These are phyloP conservation scores for Plasmodium gaboni DNA, from an alignment of 169 alveolate genomes.

Conservation along the genomic window DNA sequence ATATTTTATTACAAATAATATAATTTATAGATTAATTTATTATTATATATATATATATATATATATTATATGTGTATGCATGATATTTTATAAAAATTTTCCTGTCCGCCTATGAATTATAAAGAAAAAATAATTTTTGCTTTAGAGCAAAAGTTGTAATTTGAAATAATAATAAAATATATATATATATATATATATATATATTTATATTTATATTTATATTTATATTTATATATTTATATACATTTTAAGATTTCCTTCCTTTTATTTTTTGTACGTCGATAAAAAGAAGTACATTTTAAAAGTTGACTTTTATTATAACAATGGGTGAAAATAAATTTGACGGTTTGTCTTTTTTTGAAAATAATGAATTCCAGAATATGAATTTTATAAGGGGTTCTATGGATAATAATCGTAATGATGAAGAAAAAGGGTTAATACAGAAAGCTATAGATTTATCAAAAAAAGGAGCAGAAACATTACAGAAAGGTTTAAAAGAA, in stretches of 20 bases:
- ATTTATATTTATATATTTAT: no score
- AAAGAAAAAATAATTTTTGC: no score
- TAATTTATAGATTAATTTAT: no score
- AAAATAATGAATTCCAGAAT: constrained; percentile 41
- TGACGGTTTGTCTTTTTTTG: constrained; percentile 66
- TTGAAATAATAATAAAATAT: not conserved
- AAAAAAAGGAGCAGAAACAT: constrained; percentile 66
- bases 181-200: not conserved
- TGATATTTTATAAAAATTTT: no score
- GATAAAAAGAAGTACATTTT: not conserved
- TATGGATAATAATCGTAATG: constrained; percentile 26
- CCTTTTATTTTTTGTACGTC: not conserved
- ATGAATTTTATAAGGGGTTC: constrained; percentile 42
- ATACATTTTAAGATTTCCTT: not conserved
- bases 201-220: no score
- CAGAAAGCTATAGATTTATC: constrained; percentile 63
- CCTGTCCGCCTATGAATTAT: no score
- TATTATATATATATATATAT: no score
- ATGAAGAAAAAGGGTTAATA: constrained; percentile 56
- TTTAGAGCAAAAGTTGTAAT: no score
- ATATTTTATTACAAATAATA: no score
- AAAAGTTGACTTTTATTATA: constrained; percentile 21
- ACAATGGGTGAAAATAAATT: constrained; percentile 32
- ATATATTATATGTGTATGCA: no score
- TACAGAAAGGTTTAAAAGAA: constrained; percentile 60